A percentile compares a stretch with the other conserved stretches of the same genome.
Conservation (phyloP, 2,329 filamentous ascomycete species). For the Polychaeton citri region DNA sequence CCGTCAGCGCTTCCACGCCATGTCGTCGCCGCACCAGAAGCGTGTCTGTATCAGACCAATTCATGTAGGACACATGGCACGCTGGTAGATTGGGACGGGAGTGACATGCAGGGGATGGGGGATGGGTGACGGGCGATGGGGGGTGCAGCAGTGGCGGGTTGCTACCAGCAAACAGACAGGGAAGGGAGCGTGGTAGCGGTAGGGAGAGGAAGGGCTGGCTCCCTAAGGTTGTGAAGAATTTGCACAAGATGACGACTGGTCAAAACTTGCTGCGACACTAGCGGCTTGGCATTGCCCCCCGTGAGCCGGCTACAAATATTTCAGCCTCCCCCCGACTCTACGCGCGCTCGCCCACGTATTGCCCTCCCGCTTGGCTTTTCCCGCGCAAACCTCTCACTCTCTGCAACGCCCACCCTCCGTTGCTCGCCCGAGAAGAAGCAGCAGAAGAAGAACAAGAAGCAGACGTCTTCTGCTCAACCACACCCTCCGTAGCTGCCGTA, state of each 20-base stretch:
- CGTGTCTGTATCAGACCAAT: too few species aligned
- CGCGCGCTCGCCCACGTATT: constrained; percentile 1
- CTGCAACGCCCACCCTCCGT: background rate
- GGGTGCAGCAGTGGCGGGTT: too few species aligned
- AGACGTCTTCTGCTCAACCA: background rate
- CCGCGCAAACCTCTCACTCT: background rate
- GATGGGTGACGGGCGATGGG: too few species aligned
- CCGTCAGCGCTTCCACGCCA: too few species aligned
- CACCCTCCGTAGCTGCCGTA: background rate
- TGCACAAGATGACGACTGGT: background rate
- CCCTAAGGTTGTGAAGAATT: background rate
- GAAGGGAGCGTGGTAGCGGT: too few species aligned
- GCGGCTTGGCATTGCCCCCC: background rate
- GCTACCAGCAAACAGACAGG: too few species aligned
- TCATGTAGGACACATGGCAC: too few species aligned
- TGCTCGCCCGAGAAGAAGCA: background rate
- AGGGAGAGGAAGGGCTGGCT: background rate
- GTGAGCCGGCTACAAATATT: background rate
- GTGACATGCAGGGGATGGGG: too few species aligned
- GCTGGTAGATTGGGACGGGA: too few species aligned
- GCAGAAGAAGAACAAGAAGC: background rate
- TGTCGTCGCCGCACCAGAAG: too few species aligned
- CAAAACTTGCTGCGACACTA: background rate
- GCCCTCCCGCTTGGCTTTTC: background rate
- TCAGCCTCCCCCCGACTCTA: background rate